Evolutionary conservation across 1,284 basidiomycete species (phyloP), one percentile per base, ranked within the genome.

Genomic region (Sporisorium iseilematis-ciliati): DNA sequence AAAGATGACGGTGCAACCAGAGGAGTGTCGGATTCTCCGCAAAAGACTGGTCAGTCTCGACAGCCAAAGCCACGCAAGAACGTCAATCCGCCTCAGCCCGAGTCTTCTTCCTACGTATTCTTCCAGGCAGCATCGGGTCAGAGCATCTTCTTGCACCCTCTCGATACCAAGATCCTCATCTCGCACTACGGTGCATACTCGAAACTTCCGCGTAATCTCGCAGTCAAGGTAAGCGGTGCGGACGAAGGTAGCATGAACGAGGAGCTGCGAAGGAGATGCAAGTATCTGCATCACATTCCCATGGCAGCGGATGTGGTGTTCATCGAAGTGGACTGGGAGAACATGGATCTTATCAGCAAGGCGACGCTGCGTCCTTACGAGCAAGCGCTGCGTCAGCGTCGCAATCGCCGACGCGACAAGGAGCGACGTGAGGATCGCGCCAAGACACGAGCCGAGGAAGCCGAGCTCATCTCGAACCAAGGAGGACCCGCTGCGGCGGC

Each of bases 41-140:
- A 57, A 31, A 68, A 61, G 41, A 50, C 2, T 7, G 55, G 48
- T 10, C 18, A 41, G 14, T 3, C 20, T 21, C 65, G 71, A 8
- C 50, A 51, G 29, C 66, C 63, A 2, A 75, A 75, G 41, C 42
- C 65, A 20, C 65, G 74, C 41, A 68, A 68, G 58, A 76, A 76
- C 18, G 62, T 84, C 55, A 84, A 84, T 31, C 82, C 82, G 11
- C 82, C 82, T 11, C 69, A 79, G 48, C 79, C 81, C 29, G 68
- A 72, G 25, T 65, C 65, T 1, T 76, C 82, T 0, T 79, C 82
- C 11, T 98, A 97, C 86, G 94, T 92, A 82, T 99, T 93, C 86
- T 99, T 97, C 86, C 97, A 99, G 86, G 93, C 94, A 12, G 91
- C 93, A 0, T 93, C 93, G 2, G 97, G 96, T 18, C 89, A 93